phyloP scores from a whole-genome alignment of 352 stramenopile genomes.

The Pythium utonaiense region DNA sequence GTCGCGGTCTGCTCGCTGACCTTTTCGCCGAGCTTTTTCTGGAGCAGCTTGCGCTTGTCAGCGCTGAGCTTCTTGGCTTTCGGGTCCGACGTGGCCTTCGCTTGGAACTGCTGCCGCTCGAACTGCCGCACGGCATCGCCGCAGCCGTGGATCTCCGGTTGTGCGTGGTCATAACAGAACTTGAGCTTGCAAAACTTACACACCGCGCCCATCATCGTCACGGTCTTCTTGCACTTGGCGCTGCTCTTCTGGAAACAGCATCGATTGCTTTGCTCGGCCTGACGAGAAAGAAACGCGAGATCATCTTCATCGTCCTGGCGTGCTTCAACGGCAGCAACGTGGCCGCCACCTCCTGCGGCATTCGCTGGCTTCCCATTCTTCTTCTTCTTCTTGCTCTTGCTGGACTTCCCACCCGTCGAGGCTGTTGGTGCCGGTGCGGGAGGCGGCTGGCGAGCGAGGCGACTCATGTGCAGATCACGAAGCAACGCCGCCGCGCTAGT shows the following conservation, averaged over 20 bases:
- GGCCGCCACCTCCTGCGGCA: conserved; percentile 19
- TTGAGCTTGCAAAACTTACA: conserved; percentile 85
- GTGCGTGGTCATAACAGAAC: conserved; percentile 77
- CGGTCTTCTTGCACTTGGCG: conserved; percentile 57
- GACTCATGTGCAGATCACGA: conserved; percentile 59
- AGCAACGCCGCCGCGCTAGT: conserved; percentile 40
- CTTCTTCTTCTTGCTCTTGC: conserved; percentile 35
- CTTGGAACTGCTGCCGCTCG: conserved; percentile 50
- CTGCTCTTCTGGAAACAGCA: conserved; percentile 47
- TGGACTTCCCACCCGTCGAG: not conserved
- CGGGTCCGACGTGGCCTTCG: conserved; percentile 23
- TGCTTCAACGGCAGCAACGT: conserved; percentile 21
- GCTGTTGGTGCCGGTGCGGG: conserved; percentile 19
- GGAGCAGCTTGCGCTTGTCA: conserved; percentile 62
- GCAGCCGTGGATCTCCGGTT: conserved; percentile 78
- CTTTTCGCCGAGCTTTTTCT: conserved; percentile 70
- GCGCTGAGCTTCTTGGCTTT: conserved; percentile 36
- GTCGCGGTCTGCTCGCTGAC: conserved; percentile 45
- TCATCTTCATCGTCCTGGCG: conserved; percentile 56
- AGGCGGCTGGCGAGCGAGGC: conserved; percentile 43
- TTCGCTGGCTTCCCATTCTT: conserved; percentile 24
- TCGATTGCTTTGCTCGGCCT: conserved; percentile 45
- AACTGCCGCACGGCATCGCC: conserved; percentile 58
- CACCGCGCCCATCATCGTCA: conserved; percentile 52
- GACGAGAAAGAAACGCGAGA: conserved; percentile 62